A percentile compares a stretch with the other conserved stretches of the same genome.
Evolutionary conservation across 805 yeast species (phyloP).

Genomic region (Lipomyces yamadae): DNA sequence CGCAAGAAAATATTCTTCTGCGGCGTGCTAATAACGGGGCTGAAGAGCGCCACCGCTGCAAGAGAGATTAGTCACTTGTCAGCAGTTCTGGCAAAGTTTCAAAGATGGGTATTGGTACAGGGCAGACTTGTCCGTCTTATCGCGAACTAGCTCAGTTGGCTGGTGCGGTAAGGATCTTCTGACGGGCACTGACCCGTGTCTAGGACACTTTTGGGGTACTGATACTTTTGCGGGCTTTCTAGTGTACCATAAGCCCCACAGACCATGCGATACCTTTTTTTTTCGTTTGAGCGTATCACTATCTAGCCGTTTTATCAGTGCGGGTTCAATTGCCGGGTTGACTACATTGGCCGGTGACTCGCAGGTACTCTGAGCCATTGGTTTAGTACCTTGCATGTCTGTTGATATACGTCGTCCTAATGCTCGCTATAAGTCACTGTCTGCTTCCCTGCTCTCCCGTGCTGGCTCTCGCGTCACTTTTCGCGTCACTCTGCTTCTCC

Average conservation of each 20-base stretch:
- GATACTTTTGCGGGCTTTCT: not conserved
- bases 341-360: not conserved
- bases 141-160: not conserved
- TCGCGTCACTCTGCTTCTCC: not conserved
- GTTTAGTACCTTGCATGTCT: not conserved
- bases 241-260: not conserved
- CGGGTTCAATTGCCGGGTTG: not conserved
- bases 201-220: not conserved
- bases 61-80: no score
- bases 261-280: not conserved
- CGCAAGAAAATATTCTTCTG: not conserved
- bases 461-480: not conserved
- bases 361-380: constrained; percentile 1
- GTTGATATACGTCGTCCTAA: no score
- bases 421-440: constrained; percentile 1
- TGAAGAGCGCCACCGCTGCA: no score
- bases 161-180: not conserved
- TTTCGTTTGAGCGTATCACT: not conserved
- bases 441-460: not conserved
- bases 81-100: not conserved
- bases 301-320: not conserved
- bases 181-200: not conserved
- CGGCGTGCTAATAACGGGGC: not conserved
- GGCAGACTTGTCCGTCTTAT: not conserved
- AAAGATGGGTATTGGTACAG: no score